Evolutionary conservation across 2,329 filamentous ascomycete genomes (phyloP), one percentile per base, ranked within the genome.

Genomic region (Cercospora beticola): DNA sequence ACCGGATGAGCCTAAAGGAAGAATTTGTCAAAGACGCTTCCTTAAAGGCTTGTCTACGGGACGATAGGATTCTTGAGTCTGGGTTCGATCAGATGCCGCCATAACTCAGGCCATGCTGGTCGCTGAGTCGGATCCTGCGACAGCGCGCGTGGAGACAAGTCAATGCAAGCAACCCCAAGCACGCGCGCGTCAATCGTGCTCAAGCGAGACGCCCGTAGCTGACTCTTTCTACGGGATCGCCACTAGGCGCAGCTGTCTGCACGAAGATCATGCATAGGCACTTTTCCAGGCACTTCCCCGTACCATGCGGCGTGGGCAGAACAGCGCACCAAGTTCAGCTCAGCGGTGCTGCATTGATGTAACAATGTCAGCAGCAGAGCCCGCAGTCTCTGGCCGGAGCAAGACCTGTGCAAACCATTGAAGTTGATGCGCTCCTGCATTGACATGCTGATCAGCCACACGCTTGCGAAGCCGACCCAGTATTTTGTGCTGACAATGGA

Each of bases 171-270:
- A 43, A 18, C 49, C 43, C 21, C 16, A 46, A 46, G 26, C 40
- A 28, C n/a, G 43, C 61, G 30, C 43, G 61, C 59, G 59, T 62
- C 59, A 46, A 36, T 62, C 23, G 46, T 62, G 56, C 56, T n/a
- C n/a, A 30, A 58, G 56, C 36, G 58, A 36, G 30, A 60, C 23
- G 61, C 61, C 21, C 12, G 43, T 21, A n/a, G 61, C 61, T 63
- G 61, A 63, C 61, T 63, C 43, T 52, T 21, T 16, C n/a, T 16
- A 21, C 30, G 26, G 16, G 31, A 60, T 60, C 28, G 28, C 12
- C 36, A 36, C n/a, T 21, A 21, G 30, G 36, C 58, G 58, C 30
- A 60, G 58, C 43, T 16, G 10, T 36, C 40, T 52, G 61, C 61
- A 63, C 10, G 49, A 28, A 23, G 10, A 54, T 46, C 40, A 52